A percentile compares a stretch with the other conserved stretches of the same genome.
These are phyloP conservation scores for Fraxinus americana DNA, from an alignment of 257 asterid species.

Conservation along the genomic window DNA sequence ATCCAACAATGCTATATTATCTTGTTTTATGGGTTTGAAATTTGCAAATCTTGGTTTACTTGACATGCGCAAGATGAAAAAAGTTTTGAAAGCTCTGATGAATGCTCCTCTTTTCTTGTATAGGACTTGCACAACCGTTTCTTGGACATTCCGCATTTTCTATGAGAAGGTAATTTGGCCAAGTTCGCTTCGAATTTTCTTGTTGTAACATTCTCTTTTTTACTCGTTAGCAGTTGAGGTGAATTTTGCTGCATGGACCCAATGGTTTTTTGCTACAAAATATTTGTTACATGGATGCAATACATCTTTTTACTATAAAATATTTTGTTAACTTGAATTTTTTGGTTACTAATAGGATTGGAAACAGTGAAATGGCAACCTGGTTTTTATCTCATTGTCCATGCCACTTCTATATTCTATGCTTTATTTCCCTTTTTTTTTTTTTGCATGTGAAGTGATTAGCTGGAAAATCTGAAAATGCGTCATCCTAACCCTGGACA, in stretches of 20 bases:
- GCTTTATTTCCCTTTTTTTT: too few species aligned
- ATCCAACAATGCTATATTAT: background rate
- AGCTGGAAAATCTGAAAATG: background rate
- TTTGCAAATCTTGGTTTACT: constrained; percentile 1
- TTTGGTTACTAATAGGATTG: background rate
- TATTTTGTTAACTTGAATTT: background rate
- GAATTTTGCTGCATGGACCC: constrained; percentile 1
- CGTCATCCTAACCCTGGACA: too few species aligned
- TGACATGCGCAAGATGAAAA: background rate
- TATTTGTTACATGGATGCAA: background rate
- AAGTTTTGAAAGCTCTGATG: background rate
- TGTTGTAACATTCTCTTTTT: constrained; percentile 5
- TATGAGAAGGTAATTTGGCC: constrained; percentile 63
- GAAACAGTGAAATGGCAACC: background rate
- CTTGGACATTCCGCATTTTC: constrained; percentile 87
- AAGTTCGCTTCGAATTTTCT: background rate
- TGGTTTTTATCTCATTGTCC: background rate
- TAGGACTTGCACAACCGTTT: constrained; percentile 84
- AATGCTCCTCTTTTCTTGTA: background rate
- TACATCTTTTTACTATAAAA: background rate
- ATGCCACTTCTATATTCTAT: background rate
- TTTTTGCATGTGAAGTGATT: background rate
- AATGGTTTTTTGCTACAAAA: background rate
- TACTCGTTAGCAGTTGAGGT: background rate
- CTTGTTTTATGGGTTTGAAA: constrained; percentile 1